A percentile compares a stretch with the other conserved stretches of the same genome.
Evolutionary conservation across 1,284 basidiomycete species (phyloP).

Genomic region (Cryptococcus jaspeensis): DNA sequence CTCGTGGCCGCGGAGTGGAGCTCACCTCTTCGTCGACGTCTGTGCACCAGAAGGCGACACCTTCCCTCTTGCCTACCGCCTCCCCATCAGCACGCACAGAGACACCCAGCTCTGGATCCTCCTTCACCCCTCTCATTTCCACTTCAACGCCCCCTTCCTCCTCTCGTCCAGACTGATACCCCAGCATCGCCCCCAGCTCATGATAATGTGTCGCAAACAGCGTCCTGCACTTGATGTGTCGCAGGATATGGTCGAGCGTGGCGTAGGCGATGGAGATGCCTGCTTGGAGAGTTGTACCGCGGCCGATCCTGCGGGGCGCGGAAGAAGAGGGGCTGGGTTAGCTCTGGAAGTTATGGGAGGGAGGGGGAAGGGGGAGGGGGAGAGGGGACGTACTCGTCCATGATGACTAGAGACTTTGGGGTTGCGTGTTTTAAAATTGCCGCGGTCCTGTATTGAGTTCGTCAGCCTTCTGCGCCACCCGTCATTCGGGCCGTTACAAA

Average conservation of each 20-base stretch:
- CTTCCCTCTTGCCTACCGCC: constrained; percentile 35
- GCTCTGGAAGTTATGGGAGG: neutral
- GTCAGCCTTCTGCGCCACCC: neutral
- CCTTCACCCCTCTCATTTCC: neutral
- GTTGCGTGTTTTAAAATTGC: constrained; percentile 72
- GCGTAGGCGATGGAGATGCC: constrained; percentile 93
- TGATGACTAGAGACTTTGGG: constrained; percentile 79
- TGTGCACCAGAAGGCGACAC: constrained; percentile 83
- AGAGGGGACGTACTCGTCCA: constrained; percentile 69
- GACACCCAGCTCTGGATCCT: neutral
- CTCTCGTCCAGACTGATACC: constrained; percentile 53
- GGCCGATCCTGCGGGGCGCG: constrained; percentile 59
- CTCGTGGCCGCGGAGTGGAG: neutral
- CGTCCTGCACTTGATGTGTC: constrained; percentile 71
- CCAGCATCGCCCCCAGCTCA: constrained; percentile 82
- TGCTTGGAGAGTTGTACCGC: constrained; percentile 89
- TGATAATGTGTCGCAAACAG: constrained; percentile 98
- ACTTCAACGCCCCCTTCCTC: constrained; percentile 6
- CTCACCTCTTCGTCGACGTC: constrained; percentile 75
- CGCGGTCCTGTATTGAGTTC: constrained; percentile 42
- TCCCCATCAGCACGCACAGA: constrained; percentile 29
- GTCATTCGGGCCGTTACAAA: too few relatives aligned
- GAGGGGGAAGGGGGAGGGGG: too few relatives aligned
- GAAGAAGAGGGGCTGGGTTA: neutral
- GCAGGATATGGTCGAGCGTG: constrained; percentile 75